phyloP scores from a whole-genome alignment of 495 filamentous ascomycete species.

The Aspergillus hancockii region DNA sequence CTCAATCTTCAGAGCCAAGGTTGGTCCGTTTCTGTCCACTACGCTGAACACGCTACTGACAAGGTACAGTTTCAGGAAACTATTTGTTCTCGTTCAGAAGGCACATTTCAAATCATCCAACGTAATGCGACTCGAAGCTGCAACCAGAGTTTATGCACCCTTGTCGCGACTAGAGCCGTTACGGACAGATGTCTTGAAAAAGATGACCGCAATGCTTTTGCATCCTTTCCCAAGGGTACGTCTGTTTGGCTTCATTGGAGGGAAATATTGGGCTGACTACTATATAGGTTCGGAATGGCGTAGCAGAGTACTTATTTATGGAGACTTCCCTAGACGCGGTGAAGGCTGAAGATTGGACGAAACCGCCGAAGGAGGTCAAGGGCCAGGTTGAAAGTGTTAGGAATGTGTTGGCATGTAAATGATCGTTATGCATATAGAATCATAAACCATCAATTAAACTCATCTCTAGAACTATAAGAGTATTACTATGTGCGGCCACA shows the following conservation, averaged over 20 bases:
- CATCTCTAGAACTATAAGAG: too few species aligned
- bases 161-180: constrained; percentile 48
- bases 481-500: too few species aligned
- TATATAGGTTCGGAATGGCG: constrained; percentile 35
- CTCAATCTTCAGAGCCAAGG: constrained; percentile 25
- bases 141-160: constrained; percentile 73
- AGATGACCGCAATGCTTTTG: constrained; percentile 58
- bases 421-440: constrained; percentile 3
- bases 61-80: constrained; percentile 47
- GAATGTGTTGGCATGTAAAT: constrained; percentile 20
- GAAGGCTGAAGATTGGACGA: constrained; percentile 45
- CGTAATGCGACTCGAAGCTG: constrained; percentile 75
- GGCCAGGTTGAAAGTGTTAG: constrained; percentile 35
- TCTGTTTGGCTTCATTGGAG: background rate
- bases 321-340: constrained; percentile 34
- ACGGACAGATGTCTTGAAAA: constrained; percentile 48
- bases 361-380: constrained; percentile 40
- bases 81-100: constrained; percentile 72
- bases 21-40: constrained; percentile 2
- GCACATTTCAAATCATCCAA: constrained; percentile 80
- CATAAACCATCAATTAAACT: too few species aligned
- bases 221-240: constrained; percentile 66
- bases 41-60: background rate
- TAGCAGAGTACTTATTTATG: constrained; percentile 42
- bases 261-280: constrained; percentile 2